Percentiles rank a stretch among this genome's conserved stretches.
These are phyloP conservation scores for Apiospora hydei DNA, from an alignment of 2,329 filamentous ascomycete species.

Conservation along the genomic window DNA sequence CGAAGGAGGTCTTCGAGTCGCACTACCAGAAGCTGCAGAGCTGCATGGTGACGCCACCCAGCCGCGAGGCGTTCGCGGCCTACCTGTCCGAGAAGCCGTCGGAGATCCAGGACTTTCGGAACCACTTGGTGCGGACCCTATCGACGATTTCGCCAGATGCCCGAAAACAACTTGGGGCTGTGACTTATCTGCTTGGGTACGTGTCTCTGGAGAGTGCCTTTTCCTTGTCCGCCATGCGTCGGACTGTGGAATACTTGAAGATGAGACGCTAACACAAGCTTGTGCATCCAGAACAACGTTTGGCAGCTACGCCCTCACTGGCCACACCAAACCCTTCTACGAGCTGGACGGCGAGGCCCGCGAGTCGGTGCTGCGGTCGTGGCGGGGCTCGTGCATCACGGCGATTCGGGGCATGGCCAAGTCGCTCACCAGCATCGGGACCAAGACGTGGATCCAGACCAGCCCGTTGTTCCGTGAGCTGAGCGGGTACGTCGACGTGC, in stretches of 20 bases:
- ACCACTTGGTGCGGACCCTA: constrained; percentile 43
- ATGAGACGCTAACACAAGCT: too few relatives aligned
- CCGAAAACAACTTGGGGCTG: constrained; percentile 21
- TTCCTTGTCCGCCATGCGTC: too few relatives aligned
- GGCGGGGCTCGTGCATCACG: constrained; percentile 56
- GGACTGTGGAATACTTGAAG: too few relatives aligned
- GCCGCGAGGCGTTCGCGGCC: constrained; percentile 42
- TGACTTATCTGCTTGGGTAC: constrained; percentile 24
- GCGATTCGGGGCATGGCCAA: constrained; percentile 53
- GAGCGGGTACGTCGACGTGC: constrained; percentile 54
- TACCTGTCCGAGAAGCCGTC: constrained; percentile 51
- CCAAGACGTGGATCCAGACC: constrained; percentile 53
- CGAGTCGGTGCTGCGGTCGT: constrained; percentile 55
- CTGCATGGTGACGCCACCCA: constrained; percentile 31
- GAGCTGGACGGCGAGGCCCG: constrained; percentile 55
- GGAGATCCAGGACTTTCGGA: constrained; percentile 51
- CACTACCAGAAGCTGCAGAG: constrained; percentile 37
- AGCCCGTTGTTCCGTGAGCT: constrained; percentile 52
- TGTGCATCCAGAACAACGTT: constrained; percentile 58
- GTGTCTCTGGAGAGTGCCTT: too few relatives aligned
- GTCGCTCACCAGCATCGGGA: constrained; percentile 51
- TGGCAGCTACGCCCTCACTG: constrained; percentile 59
- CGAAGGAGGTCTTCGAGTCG: constrained; percentile 46
- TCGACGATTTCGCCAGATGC: constrained; percentile 20
- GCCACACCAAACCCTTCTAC: constrained; percentile 56